phyloP scores from a whole-genome alignment of 805 yeast species.

The Kuraishia hungarica region DNA sequence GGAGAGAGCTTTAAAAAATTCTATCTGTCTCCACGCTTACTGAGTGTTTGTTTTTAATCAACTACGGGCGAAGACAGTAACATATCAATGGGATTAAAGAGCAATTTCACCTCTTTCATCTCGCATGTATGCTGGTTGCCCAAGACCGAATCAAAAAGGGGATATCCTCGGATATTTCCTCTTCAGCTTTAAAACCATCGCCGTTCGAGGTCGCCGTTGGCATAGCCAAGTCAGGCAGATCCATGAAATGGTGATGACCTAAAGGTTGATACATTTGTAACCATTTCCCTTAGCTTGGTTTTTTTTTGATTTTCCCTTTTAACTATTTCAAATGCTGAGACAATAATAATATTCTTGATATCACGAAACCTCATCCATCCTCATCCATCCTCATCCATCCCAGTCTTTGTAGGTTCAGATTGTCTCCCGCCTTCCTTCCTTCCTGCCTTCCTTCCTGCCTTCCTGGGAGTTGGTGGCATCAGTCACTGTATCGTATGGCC shows the following conservation, averaged over 20 bases:
- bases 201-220: constrained; percentile 86
- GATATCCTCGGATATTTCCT: not conserved
- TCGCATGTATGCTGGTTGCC: constrained; percentile 16
- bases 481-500: not conserved
- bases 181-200: constrained; percentile 94
- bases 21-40: not conserved
- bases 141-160: constrained; percentile 6
- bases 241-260: constrained; percentile 98
- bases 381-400: no score
- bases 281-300: not conserved
- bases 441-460: no score
- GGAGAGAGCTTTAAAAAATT: not conserved
- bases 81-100: not conserved
- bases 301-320: not conserved
- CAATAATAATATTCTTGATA: no score
- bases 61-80: not conserved
- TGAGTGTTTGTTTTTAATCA: not conserved
- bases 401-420: no score
- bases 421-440: no score
- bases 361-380: no score
- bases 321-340: not conserved
- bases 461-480: no score
- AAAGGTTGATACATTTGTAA: constrained; percentile 58
- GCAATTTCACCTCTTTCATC: not conserved
- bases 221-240: constrained; percentile 44